Evolutionary conservation across 2,329 filamentous ascomycete genomes (phyloP).

Genomic region (Ascomycota sp.): DNA sequence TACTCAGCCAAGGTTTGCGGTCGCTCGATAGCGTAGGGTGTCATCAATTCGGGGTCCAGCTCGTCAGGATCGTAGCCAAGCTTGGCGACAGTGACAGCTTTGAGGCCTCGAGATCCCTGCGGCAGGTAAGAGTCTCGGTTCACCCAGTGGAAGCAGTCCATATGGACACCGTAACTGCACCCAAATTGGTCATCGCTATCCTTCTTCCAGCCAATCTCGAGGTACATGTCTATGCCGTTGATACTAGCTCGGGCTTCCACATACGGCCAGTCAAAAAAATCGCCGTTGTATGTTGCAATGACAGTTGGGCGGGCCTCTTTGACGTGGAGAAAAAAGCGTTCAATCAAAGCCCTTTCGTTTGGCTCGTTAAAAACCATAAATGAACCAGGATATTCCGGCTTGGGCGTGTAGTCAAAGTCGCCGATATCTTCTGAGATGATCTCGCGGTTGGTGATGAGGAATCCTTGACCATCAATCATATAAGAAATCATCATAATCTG

Average conservation of each 20-base stretch:
- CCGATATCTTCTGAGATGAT: conserved; percentile 94
- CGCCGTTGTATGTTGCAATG: conserved; percentile 99
- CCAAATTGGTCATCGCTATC: conserved; percentile 93
- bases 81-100: conserved; percentile 94
- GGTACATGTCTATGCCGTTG: conserved; percentile 97
- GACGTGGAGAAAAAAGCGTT: conserved; percentile 87
- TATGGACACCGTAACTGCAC: conserved; percentile 87
- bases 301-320: conserved; percentile 89
- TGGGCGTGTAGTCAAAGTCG: conserved; percentile 97
- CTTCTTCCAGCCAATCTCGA: conserved; percentile 90
- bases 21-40: conserved; percentile 69
- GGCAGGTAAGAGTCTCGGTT: conserved; percentile 96
- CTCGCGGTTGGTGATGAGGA: conserved; percentile 92
- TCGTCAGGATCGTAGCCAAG: conserved; percentile 97
- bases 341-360: conserved; percentile 70
- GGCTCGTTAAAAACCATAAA: conserved; percentile 99
- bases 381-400: conserved; percentile 80
- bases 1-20: conserved; percentile 93
- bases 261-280: conserved; percentile 99
- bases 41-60: conserved; percentile 94
- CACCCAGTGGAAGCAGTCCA: conserved; percentile 99
- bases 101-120: conserved; percentile 89
- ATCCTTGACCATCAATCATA: conserved; percentile 98
- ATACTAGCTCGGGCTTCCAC: conserved; percentile 85
- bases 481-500: conserved; percentile 99